Evolutionary conservation across 345 rosid species (phyloP), one percentile per base, ranked within the genome.

Genomic region (Arabidopsis suecica): DNA sequence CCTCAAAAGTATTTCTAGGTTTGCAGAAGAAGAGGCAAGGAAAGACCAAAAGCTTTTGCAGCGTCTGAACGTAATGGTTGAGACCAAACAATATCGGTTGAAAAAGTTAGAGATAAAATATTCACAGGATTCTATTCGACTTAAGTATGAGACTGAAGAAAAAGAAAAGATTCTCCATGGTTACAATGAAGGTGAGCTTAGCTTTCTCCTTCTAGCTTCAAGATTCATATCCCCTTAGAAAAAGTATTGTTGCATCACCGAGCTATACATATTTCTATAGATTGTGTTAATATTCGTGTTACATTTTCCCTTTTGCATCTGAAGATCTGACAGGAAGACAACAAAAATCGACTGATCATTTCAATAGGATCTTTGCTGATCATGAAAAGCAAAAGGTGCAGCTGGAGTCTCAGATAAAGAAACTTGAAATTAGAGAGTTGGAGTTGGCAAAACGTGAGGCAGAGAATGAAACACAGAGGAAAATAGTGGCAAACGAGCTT

Each of bases 371-470:
- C 60, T 84, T 84, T 77, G 86, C 69, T 74, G 98, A 93, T 72
- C 96, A 89, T 78, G 97, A 93, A 85, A 93, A 89, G 80, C 87
- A 84, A 45, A 93, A 90, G 87, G 28, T 57, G 64, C 96, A 87
- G 69, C 73, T 93, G 65, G 98, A 85, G 80, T 83, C 96, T 78
- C 96, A 84, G 74, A 87, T 83, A 68, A 84, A 69, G 74, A 93
- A 87, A 76, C 94, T 95, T 53, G 91, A 93, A 78, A 62, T 82
- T 60, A 89, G 93, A 30, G 86, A 87, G 59, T 69, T 65, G 37
- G 93, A 88, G 72, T 75, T 90, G 83, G 89, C 86, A 81, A 80
- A 83, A 79, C 96, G 99, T 55, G 97, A 95, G 81, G 90, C 94
- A n/a, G 78, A 79, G 63, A 90, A 90, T 85, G 97, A 93, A 81